Conservation (phyloP, 2,329 filamentous ascomycete species). For the Colletotrichum euphorbiae region DNA sequence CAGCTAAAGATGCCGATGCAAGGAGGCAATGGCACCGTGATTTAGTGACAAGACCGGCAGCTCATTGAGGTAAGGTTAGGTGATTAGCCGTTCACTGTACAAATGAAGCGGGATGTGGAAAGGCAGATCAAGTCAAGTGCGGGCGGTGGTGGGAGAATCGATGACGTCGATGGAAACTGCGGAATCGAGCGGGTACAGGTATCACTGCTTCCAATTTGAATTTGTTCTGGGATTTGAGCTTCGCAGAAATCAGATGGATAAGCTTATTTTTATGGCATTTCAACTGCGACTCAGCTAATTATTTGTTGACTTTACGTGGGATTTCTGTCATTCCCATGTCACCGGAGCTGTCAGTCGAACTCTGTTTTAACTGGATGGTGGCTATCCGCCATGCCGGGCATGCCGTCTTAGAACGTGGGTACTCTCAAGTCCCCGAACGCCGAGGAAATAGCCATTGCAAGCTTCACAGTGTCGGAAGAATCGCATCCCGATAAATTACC, state of each 20-base stretch:
- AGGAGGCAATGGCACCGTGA: neutral
- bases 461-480: neutral
- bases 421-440: neutral
- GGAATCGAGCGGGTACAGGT: neutral
- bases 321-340: constrained; percentile 17
- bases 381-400: neutral
- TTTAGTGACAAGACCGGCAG: neutral
- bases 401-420: neutral
- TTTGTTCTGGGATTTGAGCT: neutral
- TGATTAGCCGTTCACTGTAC: neutral
- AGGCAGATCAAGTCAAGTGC: too few relatives aligned
- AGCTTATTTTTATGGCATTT: neutral
- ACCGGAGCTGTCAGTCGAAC: neutral
- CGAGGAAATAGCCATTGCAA: constrained; percentile 2
- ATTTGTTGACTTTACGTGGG: neutral
- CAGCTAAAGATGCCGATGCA: neutral
- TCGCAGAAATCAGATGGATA: neutral
- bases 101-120: neutral
- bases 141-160: constrained; percentile 2
- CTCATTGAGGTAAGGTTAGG: neutral
- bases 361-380: neutral
- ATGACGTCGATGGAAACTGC: constrained; percentile 23
- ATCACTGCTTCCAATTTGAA: neutral
- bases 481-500: constrained; percentile 26
- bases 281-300: neutral